Conservation (phyloP, 192 early-diverging fungal species). For the Coemansia sp. region DNA sequence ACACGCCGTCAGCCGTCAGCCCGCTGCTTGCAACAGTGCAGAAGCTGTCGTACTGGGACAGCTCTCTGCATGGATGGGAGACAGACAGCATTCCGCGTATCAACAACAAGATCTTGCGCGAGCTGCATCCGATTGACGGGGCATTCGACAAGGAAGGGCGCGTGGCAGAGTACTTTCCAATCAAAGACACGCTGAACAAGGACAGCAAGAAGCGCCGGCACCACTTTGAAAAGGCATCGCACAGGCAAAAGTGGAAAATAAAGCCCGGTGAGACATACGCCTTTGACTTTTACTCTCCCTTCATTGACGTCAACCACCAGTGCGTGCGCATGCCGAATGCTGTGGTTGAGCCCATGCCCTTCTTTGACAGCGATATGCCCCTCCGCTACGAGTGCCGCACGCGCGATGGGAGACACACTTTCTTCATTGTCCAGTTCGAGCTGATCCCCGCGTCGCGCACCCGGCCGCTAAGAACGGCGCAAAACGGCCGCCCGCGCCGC, state of each 20-base stretch:
- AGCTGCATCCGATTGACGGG: slow-evolving; percentile 50
- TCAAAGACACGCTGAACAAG: slow-evolving; percentile 49
- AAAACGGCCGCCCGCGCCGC: slow-evolving; percentile 33
- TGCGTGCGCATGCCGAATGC: slow-evolving; percentile 58
- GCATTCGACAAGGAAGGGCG: slow-evolving; percentile 47
- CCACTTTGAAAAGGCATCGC: slow-evolving; percentile 53
- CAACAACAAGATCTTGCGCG: slow-evolving; percentile 56
- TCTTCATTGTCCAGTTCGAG: slow-evolving; percentile 57
- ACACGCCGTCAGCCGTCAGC: slow-evolving; percentile 54
- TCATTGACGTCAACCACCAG: slow-evolving; percentile 58
- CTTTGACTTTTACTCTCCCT: slow-evolving; percentile 56
- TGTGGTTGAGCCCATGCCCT: slow-evolving; percentile 57
- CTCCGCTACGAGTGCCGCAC: slow-evolving; percentile 57
- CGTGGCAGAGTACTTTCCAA: slow-evolving; percentile 53
- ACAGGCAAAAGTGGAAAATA: slow-evolving; percentile 46
- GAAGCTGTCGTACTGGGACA: slow-evolving; percentile 56
- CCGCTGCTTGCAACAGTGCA: slow-evolving; percentile 54
- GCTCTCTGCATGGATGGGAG: slow-evolving; percentile 42
- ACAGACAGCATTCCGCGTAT: slow-evolving; percentile 36
- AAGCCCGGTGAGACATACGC: slow-evolving; percentile 49
- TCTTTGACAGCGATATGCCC: slow-evolving; percentile 52
- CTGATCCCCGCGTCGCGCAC: slow-evolving; percentile 49
- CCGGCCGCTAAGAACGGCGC: slow-evolving; percentile 31
- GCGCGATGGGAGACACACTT: slow-evolving; percentile 41
- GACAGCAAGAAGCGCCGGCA: slow-evolving; percentile 57